Conservation (phyloP, 371 early-diverging fungal genomes). For the Syncephalis fuscata region DNA sequence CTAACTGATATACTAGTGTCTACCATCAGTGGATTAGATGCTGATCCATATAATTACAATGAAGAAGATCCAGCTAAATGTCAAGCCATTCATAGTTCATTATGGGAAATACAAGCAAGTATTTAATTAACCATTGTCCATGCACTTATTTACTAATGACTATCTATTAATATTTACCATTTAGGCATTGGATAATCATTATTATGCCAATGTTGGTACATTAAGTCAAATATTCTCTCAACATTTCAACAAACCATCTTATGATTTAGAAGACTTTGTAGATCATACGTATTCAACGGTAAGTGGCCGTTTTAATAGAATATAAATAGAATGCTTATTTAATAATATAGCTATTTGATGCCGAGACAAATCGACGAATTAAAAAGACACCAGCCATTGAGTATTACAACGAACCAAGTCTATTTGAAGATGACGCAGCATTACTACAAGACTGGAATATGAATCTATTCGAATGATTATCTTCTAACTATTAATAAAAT, state of each 20-base stretch:
- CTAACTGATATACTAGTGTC: slow-evolving; percentile 6
- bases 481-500: too few species aligned
- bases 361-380: slow-evolving; percentile 38
- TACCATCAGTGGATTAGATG: slow-evolving; percentile 2
- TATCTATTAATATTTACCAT: neutral
- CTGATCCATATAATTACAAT: slow-evolving; percentile 49
- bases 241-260: slow-evolving; percentile 67
- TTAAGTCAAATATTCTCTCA: slow-evolving; percentile 73
- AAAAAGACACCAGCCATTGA: slow-evolving; percentile 55
- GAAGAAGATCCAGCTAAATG: slow-evolving; percentile 59
- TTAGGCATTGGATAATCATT: slow-evolving; percentile 61
- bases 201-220: slow-evolving; percentile 65
- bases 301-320: slow-evolving; percentile 28
- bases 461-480: too few species aligned
- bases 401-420: too few species aligned
- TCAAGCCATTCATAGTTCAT: slow-evolving; percentile 67
- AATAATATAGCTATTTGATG: slow-evolving; percentile 36
- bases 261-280: slow-evolving; percentile 81
- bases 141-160: too few species aligned
- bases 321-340: neutral
- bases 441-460: too few species aligned
- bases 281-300: slow-evolving; percentile 78
- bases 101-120: slow-evolving; percentile 74
- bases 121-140: too few species aligned
- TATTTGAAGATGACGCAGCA: too few species aligned